Evolutionary conservation across 768 basidiomycete genomes (phyloP), one percentile per base, ranked within the genome.

Genomic region (Pleurotus pulmonarius): DNA sequence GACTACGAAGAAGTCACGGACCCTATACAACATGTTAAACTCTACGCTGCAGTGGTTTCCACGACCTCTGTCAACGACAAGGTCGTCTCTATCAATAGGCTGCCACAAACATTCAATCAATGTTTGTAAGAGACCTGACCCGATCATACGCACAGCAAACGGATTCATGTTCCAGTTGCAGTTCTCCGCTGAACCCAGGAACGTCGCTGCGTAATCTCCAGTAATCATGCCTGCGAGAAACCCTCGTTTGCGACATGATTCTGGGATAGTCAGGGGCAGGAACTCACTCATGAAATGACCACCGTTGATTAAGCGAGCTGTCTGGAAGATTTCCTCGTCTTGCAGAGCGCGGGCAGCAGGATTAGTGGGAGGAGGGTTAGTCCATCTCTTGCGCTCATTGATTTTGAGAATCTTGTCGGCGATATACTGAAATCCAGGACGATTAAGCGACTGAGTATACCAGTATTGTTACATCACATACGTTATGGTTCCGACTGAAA

Each of bases 11-110:
- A 34, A 34, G 41, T 24, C 11, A 60, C 69, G 46, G 59, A 76
- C 76, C 29, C 76, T 56, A 64, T 80, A 80, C 1, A 79, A 64
- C 15, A 77, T 51, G 46, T 76, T 88, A 71, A 89, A 90, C 64
- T 90, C 89, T 26, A 87, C 74, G 26, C 86, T 88, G 56, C 77
- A 76, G 57, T 81, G 81, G 60, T 89, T 88, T 12, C 88, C 88
- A 47, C 75, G 70, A 4, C 87, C 89, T 5, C 83, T 76, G 1
- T 60, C 61, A 1, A 76, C 70, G 43, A 65, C 59, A 1, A 64
- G 57, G 12, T 76, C 68, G 26, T 69, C 67, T 15, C 16, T 52
- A 15, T 72, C 64, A 45, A 83, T 80, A 13, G 74, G 55, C 65
- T 75, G 51, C 9, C n/a, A n/a, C 18, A 1, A 22, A 45, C 12